Evolutionary conservation across 768 basidiomycete species (phyloP), one percentile per base, ranked within the genome.

Genomic region (Russula abietina): DNA sequence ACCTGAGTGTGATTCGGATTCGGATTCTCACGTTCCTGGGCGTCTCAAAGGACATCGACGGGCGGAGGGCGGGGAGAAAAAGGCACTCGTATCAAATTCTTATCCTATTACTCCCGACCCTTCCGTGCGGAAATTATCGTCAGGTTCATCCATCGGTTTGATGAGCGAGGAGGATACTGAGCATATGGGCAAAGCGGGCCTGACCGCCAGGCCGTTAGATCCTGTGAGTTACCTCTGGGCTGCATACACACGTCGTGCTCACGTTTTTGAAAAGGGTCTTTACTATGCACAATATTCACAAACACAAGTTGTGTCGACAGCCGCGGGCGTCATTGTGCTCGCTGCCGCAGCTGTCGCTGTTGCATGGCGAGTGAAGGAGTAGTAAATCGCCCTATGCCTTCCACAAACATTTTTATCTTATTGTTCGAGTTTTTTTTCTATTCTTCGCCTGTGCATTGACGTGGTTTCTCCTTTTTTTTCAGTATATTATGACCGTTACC

Each of bases 301-400:
- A 17, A 62, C 60, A 10, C 57, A 66, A 24, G 55, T 61, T 30
- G 41, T 68, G 41, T 65, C 65, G 2, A 67, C 66, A 36, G 67
- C 67, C 24, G 57, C 62, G 32, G 68, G 68, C 33, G 64, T 68
- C 32, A 28, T 69, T 28, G 65, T 69, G 16, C 60, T 69, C 26
- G 60, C 61, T 12, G 64, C 62, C 17, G 68, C 68, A 26, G 67
- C 67, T 19, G 68, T 60, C 12, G 67, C 68, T 22, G 68, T 69
- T 43, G 55, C 62, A 38, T 66, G 60, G 65, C 65, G 68, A 24
- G 57, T 66, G 33, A 69, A 68, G 19, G 60, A 65, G 45, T 65
- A 63, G 52, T 58, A 19, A 30, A 33, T 56, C 52, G 45, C n/a
- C 48, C 52, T n/a, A 17, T n/a, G 16, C 17, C 48, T 33, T 32